Base-by-base conservation (phyloP, 495 filamentous ascomycete species). In the Penicillium fimorum region DNA sequence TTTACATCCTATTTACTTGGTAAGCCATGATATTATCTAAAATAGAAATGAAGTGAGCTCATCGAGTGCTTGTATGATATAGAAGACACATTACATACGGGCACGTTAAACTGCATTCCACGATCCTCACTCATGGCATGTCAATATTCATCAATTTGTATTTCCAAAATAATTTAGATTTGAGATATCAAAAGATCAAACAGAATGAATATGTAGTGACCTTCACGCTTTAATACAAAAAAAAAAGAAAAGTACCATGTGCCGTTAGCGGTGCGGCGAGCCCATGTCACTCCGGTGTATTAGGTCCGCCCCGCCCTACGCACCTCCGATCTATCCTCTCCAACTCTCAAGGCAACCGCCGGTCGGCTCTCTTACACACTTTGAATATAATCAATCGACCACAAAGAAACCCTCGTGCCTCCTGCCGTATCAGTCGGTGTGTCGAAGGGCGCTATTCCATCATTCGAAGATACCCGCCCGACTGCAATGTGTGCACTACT, bases 401-500 rank as follows among this genome's bases (percentile, higher is more conserved):
- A 22, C 33, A 11, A 5, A 20, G 7, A 10, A 37, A n/a, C 29
- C n/a, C 29, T 15, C 18, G 20, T 15, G 27, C 32, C 42, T 49
- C n/a, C 5, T 58, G 27, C 38, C 49, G 45, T 55, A 54, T 33
- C 49, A 50, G 50, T 57, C 49, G 53, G 59, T 55, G 50, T 56
- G 50, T 49, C 53, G 58, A 60, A 22, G 62, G 58, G 48, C 18
- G 41, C 49, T 42, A 47, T 38, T 43, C 20, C 46, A 49, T 37
- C 50, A 8, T 47, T 18, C 10, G 29, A 47, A 55, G 38, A 42
- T 43, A 57, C 55, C 61, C 61, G 54, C 24, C 45, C 49, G 50
- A 57, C 58, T 73, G 73, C 62, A 66, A 76, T 76, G 74, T 62
- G 69, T 64, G 45, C 38, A 59, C 58, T 52, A 66, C 49, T 37